These are phyloP conservation scores for Litsea cubeba DNA, from an alignment of 164 flowering plant genomes.

Conservation along the genomic window DNA sequence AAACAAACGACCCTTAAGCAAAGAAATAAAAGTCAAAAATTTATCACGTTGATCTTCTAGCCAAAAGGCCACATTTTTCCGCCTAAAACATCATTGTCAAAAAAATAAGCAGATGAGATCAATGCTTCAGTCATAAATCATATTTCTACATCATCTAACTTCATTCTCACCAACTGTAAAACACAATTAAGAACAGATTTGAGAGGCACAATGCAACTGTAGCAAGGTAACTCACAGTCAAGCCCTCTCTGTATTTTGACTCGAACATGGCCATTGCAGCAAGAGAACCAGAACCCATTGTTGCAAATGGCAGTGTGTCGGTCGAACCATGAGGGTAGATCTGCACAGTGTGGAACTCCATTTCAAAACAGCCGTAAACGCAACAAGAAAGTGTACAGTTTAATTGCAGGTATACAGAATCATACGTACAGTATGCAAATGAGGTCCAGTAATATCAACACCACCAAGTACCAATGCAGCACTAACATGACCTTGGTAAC, in stretches of 20 bases:
- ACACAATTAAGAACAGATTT: neutral
- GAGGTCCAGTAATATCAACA: slow-evolving; percentile 96
- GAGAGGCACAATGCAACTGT: neutral
- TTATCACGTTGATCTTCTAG: too few species aligned
- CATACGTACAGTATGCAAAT: slow-evolving; percentile 87
- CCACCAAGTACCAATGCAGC: slow-evolving; percentile 99
- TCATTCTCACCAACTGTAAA: neutral
- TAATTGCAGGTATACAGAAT: neutral
- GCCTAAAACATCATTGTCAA: too few species aligned
- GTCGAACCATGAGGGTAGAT: slow-evolving; percentile 99
- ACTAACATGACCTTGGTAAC: slow-evolving; percentile 86
- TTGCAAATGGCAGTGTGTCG: slow-evolving; percentile 92
- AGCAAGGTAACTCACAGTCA: slow-evolving; percentile 56
- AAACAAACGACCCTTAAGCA: too few species aligned
- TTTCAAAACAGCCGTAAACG: neutral
- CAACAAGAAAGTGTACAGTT: neutral
- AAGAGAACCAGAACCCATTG: slow-evolving; percentile 97
- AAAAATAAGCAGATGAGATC: too few species aligned
- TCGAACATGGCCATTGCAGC: slow-evolving; percentile 98
- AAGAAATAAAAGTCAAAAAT: too few species aligned
- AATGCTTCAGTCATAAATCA: too few species aligned
- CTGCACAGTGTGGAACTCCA: slow-evolving; percentile 28
- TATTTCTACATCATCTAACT: neutral
- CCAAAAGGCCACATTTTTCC: too few species aligned
- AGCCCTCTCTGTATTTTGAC: slow-evolving; percentile 75